Conservation (phyloP, 2,329 filamentous ascomycete genomes). For the Salinomyces thailandicus region DNA sequence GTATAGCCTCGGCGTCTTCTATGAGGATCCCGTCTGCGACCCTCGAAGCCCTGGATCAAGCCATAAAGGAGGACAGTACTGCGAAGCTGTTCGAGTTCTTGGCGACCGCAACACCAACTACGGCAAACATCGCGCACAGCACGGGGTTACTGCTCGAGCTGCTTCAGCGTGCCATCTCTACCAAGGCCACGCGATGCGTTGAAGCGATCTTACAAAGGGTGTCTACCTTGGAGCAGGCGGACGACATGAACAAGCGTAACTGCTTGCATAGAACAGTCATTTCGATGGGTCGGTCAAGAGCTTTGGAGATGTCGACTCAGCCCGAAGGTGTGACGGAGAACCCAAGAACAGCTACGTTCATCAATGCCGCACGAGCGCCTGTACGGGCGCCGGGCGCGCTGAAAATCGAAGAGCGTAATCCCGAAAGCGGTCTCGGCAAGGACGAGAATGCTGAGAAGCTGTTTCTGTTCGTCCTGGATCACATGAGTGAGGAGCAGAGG, state of each 20-base stretch:
- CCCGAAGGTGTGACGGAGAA: conserved; percentile 22
- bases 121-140: conserved; percentile 40
- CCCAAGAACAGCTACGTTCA: conserved; percentile 56
- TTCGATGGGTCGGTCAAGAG: conserved; percentile 68
- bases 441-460: conserved; percentile 69
- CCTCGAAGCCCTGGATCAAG: conserved; percentile 61
- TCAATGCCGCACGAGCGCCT: conserved; percentile 67
- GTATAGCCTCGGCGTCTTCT: conserved; percentile 64
- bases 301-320: conserved; percentile 32
- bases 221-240: conserved; percentile 66
- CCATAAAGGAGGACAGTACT: conserved; percentile 59
- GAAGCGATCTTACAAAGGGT: conserved; percentile 58
- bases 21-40: conserved; percentile 58
- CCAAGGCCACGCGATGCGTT: conserved; percentile 58
- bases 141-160: conserved; percentile 68
- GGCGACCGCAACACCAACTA: conserved; percentile 10
- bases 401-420: conserved; percentile 55
- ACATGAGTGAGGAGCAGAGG: conserved; percentile 57
- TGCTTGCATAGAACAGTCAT: conserved; percentile 89
- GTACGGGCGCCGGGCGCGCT: conserved; percentile 50
- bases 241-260: conserved; percentile 90
- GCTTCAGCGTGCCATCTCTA: conserved; percentile 65
- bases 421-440: conserved; percentile 47
- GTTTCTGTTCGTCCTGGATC: conserved; percentile 52
- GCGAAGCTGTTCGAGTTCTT: conserved; percentile 41